These are phyloP conservation scores for Parastagonospora avenae DNA, from an alignment of 2,329 filamentous ascomycete species.

Conservation along the genomic window DNA sequence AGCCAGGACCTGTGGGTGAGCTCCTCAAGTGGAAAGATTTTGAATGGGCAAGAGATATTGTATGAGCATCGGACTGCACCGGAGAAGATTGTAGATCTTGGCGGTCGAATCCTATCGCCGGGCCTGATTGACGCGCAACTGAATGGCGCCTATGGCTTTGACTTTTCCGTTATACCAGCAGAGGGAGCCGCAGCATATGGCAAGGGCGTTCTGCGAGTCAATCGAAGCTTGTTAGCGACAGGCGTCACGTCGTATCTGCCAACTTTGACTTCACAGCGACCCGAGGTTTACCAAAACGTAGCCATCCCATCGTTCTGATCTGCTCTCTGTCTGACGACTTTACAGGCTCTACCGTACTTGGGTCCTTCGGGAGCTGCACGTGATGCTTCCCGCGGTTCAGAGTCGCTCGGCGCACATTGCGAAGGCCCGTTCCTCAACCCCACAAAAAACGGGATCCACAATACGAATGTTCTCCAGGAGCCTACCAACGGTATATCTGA, in stretches of 20 bases:
- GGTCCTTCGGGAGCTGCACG: constrained; percentile 70
- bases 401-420: constrained; percentile 87
- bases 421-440: constrained; percentile 88
- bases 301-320: not conserved
- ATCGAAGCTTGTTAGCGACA: constrained; percentile 72
- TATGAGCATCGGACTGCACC: constrained; percentile 73
- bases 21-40: constrained; percentile 78
- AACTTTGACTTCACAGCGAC: constrained; percentile 79
- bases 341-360: constrained; percentile 71
- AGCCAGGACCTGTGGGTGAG: constrained; percentile 88
- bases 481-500: constrained; percentile 67
- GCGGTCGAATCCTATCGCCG: constrained; percentile 80
- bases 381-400: constrained; percentile 71
- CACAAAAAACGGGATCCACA: constrained; percentile 86
- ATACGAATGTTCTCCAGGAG: constrained; percentile 70
- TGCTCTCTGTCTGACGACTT: too few species aligned
- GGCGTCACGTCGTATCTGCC: constrained; percentile 89
- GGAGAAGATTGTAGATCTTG: constrained; percentile 77
- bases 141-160: constrained; percentile 91
- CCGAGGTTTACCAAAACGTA: constrained; percentile 81
- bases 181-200: constrained; percentile 66
- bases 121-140: constrained; percentile 91
- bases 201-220: constrained; percentile 73
- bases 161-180: constrained; percentile 79
- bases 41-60: constrained; percentile 69